Evolutionary conservation across 208 protist genomes (phyloP), one percentile per base, ranked within the genome.

Genomic region (Trypanosoma lewisi): DNA sequence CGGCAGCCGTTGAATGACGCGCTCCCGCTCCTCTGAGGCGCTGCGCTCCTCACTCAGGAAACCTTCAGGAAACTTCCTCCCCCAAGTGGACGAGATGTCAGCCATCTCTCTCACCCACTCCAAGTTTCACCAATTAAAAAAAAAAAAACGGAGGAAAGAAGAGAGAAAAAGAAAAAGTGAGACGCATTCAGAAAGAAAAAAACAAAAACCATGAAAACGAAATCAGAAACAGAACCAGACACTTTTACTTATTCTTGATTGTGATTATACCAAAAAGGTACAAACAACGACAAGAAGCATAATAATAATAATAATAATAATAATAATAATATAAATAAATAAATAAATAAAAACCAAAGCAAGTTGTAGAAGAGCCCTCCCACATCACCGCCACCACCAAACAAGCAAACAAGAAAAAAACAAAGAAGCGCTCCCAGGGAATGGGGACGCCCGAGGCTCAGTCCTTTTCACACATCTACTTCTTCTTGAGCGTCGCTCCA

Each of bases 401-500:
- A 57, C 44, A 56, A 1, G 19, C 62, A 37, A 42, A 36, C 2
- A 2, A 48, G 47, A 27, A 23, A 48, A 50, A 48, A 42, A 47
- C 36, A 30, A 58, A 62, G 39, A 37, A 64, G 28, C 33, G 45
- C 34, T 14, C 25, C n/a, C 41, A 4, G 41, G 19, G 25, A 12
- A 30, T 7, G 8, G 19, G 0, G 25, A 45, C 23, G 30, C 31
- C 27, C n/a, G 14, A 16, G 1, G 5, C 27, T n/a, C n/a, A n/a
- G n/a, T n/a, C 27, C 14, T 30, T 21, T 21, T n/a, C 27, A 23
- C 37, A 52, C 42, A 41, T 33, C 4, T 19, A 86, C 73, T 86
- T 88, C 77, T 86, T 84, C 73, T 82, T 76, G 70, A 90, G 67
- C 72, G 85, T 89, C 59, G 83, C 80, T 51, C 87, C 87, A 62